These are phyloP conservation scores for Ascosphaera pollenicola DNA, from an alignment of 2,329 filamentous ascomycete genomes.

Conservation along the genomic window DNA sequence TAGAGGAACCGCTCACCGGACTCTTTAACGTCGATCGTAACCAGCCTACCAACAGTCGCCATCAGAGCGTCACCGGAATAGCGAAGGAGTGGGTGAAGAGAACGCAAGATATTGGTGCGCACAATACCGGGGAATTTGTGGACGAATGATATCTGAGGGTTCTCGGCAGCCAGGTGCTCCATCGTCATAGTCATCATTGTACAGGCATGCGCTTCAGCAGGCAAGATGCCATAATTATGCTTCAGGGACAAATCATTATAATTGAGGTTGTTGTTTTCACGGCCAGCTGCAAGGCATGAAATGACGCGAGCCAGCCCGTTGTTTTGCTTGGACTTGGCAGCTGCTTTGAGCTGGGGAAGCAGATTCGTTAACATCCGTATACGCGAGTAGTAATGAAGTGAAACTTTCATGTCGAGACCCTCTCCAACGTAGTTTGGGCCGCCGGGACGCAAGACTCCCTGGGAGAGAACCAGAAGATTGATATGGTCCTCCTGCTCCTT, in stretches of 20 bases:
- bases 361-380: slow-evolving; percentile 15
- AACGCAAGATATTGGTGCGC: slow-evolving; percentile 28
- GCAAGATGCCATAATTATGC: slow-evolving; percentile 8
- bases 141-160: slow-evolving; percentile 26
- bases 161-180: slow-evolving; percentile 24
- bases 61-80: slow-evolving; percentile 13
- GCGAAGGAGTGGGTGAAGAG: not conserved
- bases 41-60: slow-evolving; percentile 2
- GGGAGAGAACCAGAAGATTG: slow-evolving; percentile 12
- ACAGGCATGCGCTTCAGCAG: slow-evolving; percentile 18
- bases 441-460: slow-evolving; percentile 6
- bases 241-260: slow-evolving; percentile 21
- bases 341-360: slow-evolving; percentile 10
- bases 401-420: slow-evolving; percentile 12
- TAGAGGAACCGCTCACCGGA: slow-evolving; percentile 9
- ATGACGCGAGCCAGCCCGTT: slow-evolving; percentile 28
- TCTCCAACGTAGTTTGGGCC: slow-evolving; percentile 6
- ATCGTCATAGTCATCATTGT: slow-evolving; percentile 29
- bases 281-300: slow-evolving; percentile 28
- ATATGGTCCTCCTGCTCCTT: slow-evolving; percentile 10
- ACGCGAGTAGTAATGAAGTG: slow-evolving; percentile 14
- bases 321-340: slow-evolving; percentile 7
- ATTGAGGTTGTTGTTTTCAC: slow-evolving; percentile 25
- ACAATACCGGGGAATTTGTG: slow-evolving; percentile 28
- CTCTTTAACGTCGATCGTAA: slow-evolving; percentile 6